These are phyloP conservation scores for Lepidium sativum DNA, from an alignment of 345 rosid genomes.

Conservation along the genomic window DNA sequence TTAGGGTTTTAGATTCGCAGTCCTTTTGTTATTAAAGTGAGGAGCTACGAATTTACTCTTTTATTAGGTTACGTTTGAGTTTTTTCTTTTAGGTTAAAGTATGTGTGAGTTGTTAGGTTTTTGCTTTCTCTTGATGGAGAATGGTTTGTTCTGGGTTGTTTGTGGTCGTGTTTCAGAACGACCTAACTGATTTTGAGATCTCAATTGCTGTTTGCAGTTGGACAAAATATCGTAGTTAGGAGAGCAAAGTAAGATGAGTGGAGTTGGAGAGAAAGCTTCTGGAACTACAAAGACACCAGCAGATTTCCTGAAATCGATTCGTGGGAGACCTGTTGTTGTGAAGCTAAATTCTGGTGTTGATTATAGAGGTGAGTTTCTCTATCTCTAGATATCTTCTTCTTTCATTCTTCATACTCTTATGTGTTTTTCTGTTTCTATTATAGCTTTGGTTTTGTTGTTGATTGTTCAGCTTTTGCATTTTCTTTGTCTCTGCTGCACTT, in stretches of 20 bases:
- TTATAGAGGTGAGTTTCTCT: slow-evolving; percentile 49
- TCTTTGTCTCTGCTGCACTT: too few relatives aligned
- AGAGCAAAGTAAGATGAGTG: slow-evolving; percentile 45
- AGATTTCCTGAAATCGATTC: slow-evolving; percentile 75
- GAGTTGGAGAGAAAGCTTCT: slow-evolving; percentile 46
- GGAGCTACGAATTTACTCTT: neutral
- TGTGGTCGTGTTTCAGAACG: neutral
- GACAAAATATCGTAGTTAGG: neutral
- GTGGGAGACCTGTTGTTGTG: slow-evolving; percentile 78
- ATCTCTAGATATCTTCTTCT: neutral
- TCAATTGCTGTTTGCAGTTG: neutral
- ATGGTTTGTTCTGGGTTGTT: neutral
- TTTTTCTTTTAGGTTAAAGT: neutral
- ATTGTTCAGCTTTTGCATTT: too few relatives aligned
- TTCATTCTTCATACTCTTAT: too few relatives aligned
- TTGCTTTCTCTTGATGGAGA: neutral
- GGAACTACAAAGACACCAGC: slow-evolving; percentile 43
- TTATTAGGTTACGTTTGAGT: neutral
- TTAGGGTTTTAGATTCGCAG: neutral
- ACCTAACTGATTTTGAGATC: slow-evolving; percentile 11
- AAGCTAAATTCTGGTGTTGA: slow-evolving; percentile 80
- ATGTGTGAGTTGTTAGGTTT: neutral
- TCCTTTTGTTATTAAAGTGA: neutral
- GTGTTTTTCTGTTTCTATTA: neutral
- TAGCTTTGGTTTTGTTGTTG: neutral